Conservation (phyloP, 139 green algal species). For the Diplosphaera chodatii region DNA sequence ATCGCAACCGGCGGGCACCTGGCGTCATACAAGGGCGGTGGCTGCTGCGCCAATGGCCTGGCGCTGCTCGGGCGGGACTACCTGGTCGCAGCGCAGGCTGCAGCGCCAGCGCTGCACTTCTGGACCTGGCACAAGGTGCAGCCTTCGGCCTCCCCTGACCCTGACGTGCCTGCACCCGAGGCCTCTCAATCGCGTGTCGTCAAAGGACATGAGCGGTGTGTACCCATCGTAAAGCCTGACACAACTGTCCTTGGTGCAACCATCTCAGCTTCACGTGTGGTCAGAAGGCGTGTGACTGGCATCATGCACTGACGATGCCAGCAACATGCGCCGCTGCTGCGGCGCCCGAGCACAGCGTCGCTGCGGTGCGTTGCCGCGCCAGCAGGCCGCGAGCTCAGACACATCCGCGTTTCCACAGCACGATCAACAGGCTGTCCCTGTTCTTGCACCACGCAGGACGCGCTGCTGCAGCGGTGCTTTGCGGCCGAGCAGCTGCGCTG, state of each 20-base stretch:
- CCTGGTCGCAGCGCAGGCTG: conserved; percentile 49
- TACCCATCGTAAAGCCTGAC: no score
- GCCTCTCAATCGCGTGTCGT: no score
- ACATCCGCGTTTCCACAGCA: no score
- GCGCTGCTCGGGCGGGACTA: conserved; percentile 61
- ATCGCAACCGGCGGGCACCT: conserved; percentile 55
- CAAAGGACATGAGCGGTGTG: background rate
- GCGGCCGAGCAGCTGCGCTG: conserved; percentile 44
- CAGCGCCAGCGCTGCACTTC: conserved; percentile 60
- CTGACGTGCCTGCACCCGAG: background rate
- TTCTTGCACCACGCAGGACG: conserved; percentile 49
- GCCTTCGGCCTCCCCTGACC: background rate
- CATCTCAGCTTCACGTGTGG: no score
- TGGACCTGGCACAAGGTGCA: conserved; percentile 76
- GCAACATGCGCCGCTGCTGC: no score
- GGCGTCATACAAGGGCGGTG: conserved; percentile 53
- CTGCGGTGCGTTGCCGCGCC: no score
- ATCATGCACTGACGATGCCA: no score
- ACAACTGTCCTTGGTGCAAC: no score
- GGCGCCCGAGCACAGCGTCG: no score
- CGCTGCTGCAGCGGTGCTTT: conserved; percentile 65
- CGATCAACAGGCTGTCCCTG: background rate
- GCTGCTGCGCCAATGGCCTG: conserved; percentile 33
- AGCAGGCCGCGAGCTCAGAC: no score
- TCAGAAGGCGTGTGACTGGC: no score